A percentile compares a stretch with the other conserved stretches of the same genome.
These are phyloP conservation scores for Zymoseptoria tritici DNA, from an alignment of 2,329 filamentous ascomycete species.

Conservation along the genomic window DNA sequence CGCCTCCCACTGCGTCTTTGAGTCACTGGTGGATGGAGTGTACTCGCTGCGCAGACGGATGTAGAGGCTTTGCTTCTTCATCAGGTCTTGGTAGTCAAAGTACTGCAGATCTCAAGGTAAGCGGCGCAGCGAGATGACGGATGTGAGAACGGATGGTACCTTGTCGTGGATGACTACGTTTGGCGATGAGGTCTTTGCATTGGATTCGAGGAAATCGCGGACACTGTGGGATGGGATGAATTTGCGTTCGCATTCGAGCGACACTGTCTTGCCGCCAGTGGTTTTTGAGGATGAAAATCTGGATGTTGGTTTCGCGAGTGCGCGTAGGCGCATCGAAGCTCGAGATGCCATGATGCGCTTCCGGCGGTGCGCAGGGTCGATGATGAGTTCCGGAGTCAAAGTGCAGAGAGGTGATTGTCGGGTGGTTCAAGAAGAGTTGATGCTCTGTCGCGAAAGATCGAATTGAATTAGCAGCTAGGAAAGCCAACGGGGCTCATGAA, in stretches of 20 bases:
- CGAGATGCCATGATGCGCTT: not conserved
- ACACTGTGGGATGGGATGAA: not conserved
- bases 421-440: not conserved
- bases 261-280: not conserved
- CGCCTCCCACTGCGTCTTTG: constrained; percentile 9
- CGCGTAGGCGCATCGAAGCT: not conserved
- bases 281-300: not conserved
- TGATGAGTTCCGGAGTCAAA: not conserved
- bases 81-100: constrained; percentile 10
- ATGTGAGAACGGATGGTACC: no score
- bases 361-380: not conserved
- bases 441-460: not conserved
- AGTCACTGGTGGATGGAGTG: not conserved
- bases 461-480: not conserved
- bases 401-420: not conserved
- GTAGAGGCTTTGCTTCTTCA: constrained; percentile 11
- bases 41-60: constrained; percentile 7
- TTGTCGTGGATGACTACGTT: constrained; percentile 8
- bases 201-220: not conserved
- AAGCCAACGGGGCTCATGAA: not conserved
- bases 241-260: not conserved
- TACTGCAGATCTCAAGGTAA: constrained; percentile 1
- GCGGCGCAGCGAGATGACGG: no score
- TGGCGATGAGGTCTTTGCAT: not conserved
- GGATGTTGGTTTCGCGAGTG: not conserved